Conservation (phyloP, 2,329 filamentous ascomycete genomes). For the Colletotrichum sp. region DNA sequence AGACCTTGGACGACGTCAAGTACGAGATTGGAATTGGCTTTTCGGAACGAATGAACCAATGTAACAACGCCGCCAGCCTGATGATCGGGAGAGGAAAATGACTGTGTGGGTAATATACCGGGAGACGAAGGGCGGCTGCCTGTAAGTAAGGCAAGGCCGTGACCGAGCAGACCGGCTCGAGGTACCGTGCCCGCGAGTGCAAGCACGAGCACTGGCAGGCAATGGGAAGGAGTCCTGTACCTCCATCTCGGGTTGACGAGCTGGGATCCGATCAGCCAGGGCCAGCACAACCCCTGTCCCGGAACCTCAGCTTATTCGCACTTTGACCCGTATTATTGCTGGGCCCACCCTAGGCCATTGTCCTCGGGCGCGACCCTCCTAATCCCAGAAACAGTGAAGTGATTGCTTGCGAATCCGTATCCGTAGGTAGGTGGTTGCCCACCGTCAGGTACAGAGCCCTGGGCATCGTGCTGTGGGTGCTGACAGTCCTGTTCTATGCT, state of each 20-base stretch:
- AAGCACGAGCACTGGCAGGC: background rate
- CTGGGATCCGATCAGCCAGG: background rate
- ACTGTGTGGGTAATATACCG: background rate
- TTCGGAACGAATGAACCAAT: background rate
- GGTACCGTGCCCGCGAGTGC: background rate
- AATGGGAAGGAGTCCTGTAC: background rate
- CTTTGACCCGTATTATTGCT: slow-evolving; percentile 4
- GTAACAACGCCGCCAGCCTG: background rate
- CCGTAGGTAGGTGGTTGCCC: background rate
- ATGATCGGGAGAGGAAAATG: background rate
- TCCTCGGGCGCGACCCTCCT: background rate
- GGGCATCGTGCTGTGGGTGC: background rate
- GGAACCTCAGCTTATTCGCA: slow-evolving; percentile 7
- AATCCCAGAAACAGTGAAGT: background rate
- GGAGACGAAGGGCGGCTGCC: background rate
- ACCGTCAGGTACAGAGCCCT: background rate
- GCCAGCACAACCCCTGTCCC: slow-evolving; percentile 4
- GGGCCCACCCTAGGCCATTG: slow-evolving; percentile 2
- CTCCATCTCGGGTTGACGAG: background rate
- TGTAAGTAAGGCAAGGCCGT: background rate
- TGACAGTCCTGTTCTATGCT: background rate
- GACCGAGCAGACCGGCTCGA: background rate
- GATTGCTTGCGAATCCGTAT: background rate
- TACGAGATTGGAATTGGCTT: background rate
- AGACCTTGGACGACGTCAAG: slow-evolving; percentile 8